Conservation (phyloP, 768 basidiomycete genomes). For the Collybiopsis confluens region DNA sequence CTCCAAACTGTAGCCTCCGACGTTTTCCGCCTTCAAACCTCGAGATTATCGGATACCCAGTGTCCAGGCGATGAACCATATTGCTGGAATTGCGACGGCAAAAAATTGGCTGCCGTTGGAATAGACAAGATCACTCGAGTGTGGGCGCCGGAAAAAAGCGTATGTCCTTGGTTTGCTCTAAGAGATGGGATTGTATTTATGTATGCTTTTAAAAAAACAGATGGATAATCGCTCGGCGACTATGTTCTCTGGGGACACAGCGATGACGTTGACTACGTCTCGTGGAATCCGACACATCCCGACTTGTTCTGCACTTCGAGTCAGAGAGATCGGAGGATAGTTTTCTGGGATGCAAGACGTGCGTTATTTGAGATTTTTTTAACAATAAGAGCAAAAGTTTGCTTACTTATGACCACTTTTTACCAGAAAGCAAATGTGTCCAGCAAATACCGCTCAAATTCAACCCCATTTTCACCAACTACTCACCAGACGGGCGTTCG, state of each 20-base stretch:
- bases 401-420: no score
- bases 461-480: constrained; percentile 61
- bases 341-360: constrained; percentile 87
- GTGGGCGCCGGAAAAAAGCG: constrained; percentile 78
- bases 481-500: constrained; percentile 67
- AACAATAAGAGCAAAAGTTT: no score
- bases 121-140: constrained; percentile 74
- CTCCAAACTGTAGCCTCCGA: constrained; percentile 51
- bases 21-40: constrained; percentile 76
- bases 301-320: constrained; percentile 80
- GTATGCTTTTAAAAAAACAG: constrained; percentile 31
- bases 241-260: constrained; percentile 67
- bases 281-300: constrained; percentile 84
- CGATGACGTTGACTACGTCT: constrained; percentile 77
- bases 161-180: constrained; percentile 31
- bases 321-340: constrained; percentile 67
- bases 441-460: constrained; percentile 59
- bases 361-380: constrained; percentile 20
- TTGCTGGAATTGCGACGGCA: constrained; percentile 87
- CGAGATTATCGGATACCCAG: constrained; percentile 67
- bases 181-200: not conserved
- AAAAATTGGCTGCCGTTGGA: constrained; percentile 76
- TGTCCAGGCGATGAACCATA: constrained; percentile 64
- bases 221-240: constrained; percentile 68
- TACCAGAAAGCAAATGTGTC: constrained; percentile 68